phyloP scores from a whole-genome alignment of 169 alveolate genomes.

The Plasmodium sp. region DNA sequence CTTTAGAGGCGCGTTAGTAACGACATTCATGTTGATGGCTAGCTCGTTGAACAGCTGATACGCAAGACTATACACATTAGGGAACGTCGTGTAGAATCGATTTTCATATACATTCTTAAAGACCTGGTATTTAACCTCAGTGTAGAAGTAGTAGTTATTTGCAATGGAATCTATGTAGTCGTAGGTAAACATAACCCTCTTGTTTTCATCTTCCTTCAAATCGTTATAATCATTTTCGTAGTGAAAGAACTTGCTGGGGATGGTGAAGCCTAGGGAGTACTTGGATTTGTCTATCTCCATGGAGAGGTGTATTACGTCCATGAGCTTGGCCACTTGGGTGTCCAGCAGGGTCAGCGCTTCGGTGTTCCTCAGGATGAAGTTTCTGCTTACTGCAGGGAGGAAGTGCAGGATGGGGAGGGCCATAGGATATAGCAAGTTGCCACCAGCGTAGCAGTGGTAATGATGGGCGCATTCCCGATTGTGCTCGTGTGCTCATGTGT shows the following conservation, averaged over 20 bases:
- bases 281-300: slow-evolving; percentile 1
- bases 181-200: background rate
- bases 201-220: background rate
- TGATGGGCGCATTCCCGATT: background rate
- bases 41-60: slow-evolving; percentile 55
- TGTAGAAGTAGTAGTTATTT: slow-evolving; percentile 13
- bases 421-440: background rate
- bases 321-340: slow-evolving; percentile 38
- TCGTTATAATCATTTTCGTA: background rate
- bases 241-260: slow-evolving; percentile 2
- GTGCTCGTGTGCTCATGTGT: too few species aligned
- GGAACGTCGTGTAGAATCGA: background rate
- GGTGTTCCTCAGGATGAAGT: slow-evolving; percentile 3
- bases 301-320: slow-evolving; percentile 23
- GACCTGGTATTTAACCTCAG: slow-evolving; percentile 11
- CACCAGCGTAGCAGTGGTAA: background rate
- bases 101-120: slow-evolving; percentile 1
- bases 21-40: slow-evolving; percentile 56
- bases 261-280: background rate
- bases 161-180: slow-evolving; percentile 54
- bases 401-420: background rate
- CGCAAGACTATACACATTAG: slow-evolving; percentile 68
- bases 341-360: slow-evolving; percentile 16
- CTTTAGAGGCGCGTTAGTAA: slow-evolving; percentile 46
- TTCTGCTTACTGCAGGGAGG: slow-evolving; percentile 27